Base-by-base conservation (phyloP, 2,329 filamentous ascomycete genomes). In the Fusarium longipes region DNA sequence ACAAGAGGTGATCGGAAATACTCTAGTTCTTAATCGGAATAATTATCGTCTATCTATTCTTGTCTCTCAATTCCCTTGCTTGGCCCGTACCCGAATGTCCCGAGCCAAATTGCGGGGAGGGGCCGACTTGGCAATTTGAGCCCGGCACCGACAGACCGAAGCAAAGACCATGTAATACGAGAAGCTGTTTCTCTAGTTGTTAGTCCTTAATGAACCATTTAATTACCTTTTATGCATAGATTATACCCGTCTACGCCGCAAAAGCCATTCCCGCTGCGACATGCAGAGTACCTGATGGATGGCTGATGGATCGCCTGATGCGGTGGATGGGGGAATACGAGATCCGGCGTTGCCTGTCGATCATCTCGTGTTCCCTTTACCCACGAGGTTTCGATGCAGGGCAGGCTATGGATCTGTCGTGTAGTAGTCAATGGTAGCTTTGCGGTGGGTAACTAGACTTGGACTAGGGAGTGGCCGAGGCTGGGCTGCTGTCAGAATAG, bases 361-460 rank as follows among this genome's bases (percentile, higher is more conserved):
- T 71, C 63, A 56, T 50, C 65, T 73, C 68, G 70, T 73, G 71
- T 70, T 64, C n/a, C n/a, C 17, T 27, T 22, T 18, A 35, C 56
- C 27, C 56, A 35, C 27, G 33, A 40, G 56, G 49, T 38, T 30
- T 29, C 8, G 17, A 22, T 64, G 15, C 58, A 63, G 36, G 60
- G 57, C 6, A 33, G 20, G 6, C 14, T 20, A 17, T 47, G 39
- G 27, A 2, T n/a, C 15, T 22, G 18, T 47, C 15, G 30, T 38
- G 18, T 63, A 57, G 45, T 25, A 48, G n/a, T n/a, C n/a, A 48
- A 25, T 36, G 45, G 45, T 27, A 36, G 22, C 24, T 25, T 18
- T 38, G 12, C 17, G 45, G 45, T 48, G 45, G 45, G 24, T n/a
- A 43, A 29, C 39, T 39, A 22, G 36, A n/a, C 49, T 42, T 42